Evolutionary conservation across 192 early-diverging fungal species (phyloP).

Genomic region (Coemansia javaensis): DNA sequence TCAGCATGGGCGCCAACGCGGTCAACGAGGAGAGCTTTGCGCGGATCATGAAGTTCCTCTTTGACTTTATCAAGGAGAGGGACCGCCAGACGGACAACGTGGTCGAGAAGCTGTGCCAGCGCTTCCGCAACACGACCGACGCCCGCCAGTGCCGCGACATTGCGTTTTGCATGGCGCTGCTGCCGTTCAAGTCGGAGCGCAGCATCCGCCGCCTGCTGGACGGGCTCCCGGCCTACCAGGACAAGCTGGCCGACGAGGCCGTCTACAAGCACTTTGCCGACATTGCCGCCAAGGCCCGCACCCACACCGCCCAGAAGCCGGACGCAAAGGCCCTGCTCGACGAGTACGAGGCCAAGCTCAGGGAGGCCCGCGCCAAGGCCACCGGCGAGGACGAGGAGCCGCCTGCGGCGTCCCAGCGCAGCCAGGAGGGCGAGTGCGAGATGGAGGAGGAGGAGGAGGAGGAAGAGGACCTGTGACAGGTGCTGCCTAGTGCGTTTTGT

Average conservation of each 20-base stretch:
- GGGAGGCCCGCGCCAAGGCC: conserved; percentile 63
- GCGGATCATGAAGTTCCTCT: conserved; percentile 92
- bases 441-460: conserved; percentile 6
- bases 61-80: conserved; percentile 89
- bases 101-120: conserved; percentile 91
- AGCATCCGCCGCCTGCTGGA: conserved; percentile 83
- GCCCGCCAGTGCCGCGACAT: conserved; percentile 83
- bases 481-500: too few species aligned
- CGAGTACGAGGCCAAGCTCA: conserved; percentile 79
- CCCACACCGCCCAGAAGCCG: conserved; percentile 54
- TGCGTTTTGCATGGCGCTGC: conserved; percentile 81
- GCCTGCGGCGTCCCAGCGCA: background rate
- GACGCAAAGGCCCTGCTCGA: conserved; percentile 79
- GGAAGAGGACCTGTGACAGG: too few species aligned
- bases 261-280: conserved; percentile 85
- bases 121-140: conserved; percentile 80
- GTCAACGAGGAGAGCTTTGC: conserved; percentile 81
- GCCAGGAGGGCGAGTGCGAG: conserved; percentile 6
- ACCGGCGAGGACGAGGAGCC: conserved; percentile 54
- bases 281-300: conserved; percentile 73
- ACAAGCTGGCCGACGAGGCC: conserved; percentile 82
- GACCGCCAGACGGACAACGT: conserved; percentile 94
- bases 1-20: conserved; percentile 62
- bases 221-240: conserved; percentile 76
- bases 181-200: conserved; percentile 85